Percentiles rank a stretch among this genome's conserved stretches.
phyloP scores from a whole-genome alignment of 2,329 filamentous ascomycete genomes.

The Thermothelomyces thermophilus region DNA sequence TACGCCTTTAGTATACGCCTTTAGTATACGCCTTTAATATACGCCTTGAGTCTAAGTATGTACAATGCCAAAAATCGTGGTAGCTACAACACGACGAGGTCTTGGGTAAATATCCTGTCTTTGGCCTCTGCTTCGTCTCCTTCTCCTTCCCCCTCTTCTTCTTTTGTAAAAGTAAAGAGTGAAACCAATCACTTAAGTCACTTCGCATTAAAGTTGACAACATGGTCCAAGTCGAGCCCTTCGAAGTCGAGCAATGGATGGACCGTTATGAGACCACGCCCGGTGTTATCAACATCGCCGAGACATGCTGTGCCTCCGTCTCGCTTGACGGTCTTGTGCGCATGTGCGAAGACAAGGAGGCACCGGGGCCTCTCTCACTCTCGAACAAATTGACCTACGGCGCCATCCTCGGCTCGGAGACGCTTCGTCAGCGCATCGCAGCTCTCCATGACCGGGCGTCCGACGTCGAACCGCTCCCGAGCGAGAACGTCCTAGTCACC shows the following conservation, averaged over 20 bases:
- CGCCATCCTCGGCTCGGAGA: constrained; percentile 59
- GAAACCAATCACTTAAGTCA: no score
- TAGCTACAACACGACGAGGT: no score
- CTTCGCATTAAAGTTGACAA: constrained; percentile 13
- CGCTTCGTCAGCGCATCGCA: constrained; percentile 58
- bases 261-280: constrained; percentile 52
- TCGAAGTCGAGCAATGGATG: constrained; percentile 69
- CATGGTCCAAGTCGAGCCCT: constrained; percentile 48
- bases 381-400: constrained; percentile 64
- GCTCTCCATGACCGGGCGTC: constrained; percentile 52
- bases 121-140: no score
- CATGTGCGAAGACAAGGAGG: constrained; percentile 49
- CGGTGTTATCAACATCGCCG: constrained; percentile 62
- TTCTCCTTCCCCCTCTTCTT: no score
- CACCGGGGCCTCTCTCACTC: constrained; percentile 39
- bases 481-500: constrained; percentile 66
- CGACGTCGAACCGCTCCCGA: constrained; percentile 34
- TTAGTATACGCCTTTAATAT: no score
- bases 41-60: no score
- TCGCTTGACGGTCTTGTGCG: constrained; percentile 60
- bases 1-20: no score
- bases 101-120: no score
- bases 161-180: no score
- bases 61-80: no score
- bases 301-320: constrained; percentile 71